Base-by-base conservation (phyloP, 1,284 basidiomycete species). In the Anthracocystis panici-leucophaei region DNA sequence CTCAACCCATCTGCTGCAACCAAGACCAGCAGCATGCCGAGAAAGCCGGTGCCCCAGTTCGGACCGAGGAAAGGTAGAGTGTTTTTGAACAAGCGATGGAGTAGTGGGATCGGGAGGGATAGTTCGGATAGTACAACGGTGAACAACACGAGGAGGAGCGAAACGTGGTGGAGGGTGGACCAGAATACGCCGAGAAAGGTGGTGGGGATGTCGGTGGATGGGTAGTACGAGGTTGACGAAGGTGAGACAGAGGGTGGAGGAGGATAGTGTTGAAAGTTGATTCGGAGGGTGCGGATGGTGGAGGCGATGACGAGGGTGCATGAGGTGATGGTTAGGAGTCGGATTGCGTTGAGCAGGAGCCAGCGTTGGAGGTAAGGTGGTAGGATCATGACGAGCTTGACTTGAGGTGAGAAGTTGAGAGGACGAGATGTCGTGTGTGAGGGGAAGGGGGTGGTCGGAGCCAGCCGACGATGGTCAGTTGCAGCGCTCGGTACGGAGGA, bases 151-250 rank as follows among this genome's bases (percentile, higher is more conserved):
- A 72, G 38, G 16, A 59, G 12, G 11, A 62, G 31, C n/a, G 57
- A 72, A 12, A 65, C 20, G 38, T 77, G 69, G 56, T 81, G 73
- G 0, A 81, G 65, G 38, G 77, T 73, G 1, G 65, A 60, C 80
- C 80, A 81, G 52, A 81, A 79, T 0, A 79, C 59, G 20, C 80
- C 80, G 56, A 79, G 68, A 33, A 75, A 67, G 3, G 66, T 46
- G n/a, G 59, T 67, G 0, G 79, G 80, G 41, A 80, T 72, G 57
- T 81, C 80, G 38, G 75, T 80, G 9, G 54, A 56, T 18, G 71
- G 57, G 27, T 60, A 57, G 66, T 73, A 81, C 0, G 59, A 20
- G 35, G 58, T 16, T 5, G 57, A 18, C 3, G 41, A 23, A 31
- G 29, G 18, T 14, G 53, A 29, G 21, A 33, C 31, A 31, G 42